Base-by-base conservation (phyloP, 2,329 filamentous ascomycete genomes). In the Diaporthe destruens region DNA sequence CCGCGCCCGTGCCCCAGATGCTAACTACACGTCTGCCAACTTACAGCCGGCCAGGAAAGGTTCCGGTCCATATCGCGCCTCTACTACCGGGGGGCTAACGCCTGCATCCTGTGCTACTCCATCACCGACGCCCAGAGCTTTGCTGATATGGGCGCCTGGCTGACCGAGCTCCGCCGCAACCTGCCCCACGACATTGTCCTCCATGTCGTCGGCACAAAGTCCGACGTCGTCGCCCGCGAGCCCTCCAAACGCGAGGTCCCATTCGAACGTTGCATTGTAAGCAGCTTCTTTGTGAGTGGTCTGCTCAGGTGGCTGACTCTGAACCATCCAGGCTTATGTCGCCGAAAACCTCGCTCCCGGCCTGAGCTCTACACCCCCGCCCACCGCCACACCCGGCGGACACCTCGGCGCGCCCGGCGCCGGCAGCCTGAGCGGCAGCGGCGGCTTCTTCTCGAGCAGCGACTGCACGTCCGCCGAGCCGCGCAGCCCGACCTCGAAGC, bases 1-100 rank as follows among this genome's bases (percentile, higher is more conserved):
- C 39, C 56, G 54, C 49, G 23, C 69, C 39, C 56, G 29, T 12
- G 14, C 12, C 39, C 14, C 39, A 42, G 32, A 7, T 66, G 16
- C 59, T 69, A 34, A 72, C 36, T 54, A 44, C 14, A 3, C 49
- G 65, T n/a, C 6, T 29, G 25, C n/a, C 20, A 32, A 71, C 80
- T 55, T 34, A 66, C 54, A 86, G 91, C 96, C 72, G 96, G 96
- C 74, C 96, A 99, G 80, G 96, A 99, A 85, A 91, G 96, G 71
- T 99, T 98, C 82, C 91, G 96, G 77, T 95, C 93, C 75, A 98
- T 99, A 79, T 97, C 94, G 12, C 92, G 95, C 71, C 90, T 99
- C 69, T 98, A 98, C 86, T 99, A 99, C 84, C 93, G 96, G 79
- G 95, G 95, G 80, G 96, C 96, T 75, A 96, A 98, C 80, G 95